These are phyloP conservation scores for Ophiognomonia clavigignenti-juglandacearum DNA, from an alignment of 2,329 filamentous ascomycete species.

Conservation along the genomic window DNA sequence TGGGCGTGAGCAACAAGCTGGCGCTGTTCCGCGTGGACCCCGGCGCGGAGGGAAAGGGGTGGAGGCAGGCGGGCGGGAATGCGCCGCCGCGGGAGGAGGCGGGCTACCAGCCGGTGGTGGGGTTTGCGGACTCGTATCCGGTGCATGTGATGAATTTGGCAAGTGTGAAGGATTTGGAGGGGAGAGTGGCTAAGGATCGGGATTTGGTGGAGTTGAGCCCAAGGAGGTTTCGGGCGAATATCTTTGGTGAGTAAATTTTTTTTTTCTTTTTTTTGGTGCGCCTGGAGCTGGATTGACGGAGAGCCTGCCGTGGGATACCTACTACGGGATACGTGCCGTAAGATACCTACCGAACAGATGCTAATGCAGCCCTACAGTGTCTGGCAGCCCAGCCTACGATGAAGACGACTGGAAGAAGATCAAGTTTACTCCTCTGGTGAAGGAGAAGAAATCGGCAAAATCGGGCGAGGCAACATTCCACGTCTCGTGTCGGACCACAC, in stretches of 20 bases:
- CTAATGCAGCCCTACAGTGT: conserved; percentile 36
- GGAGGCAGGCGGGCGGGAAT: conserved; percentile 55
- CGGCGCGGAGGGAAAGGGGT: no score
- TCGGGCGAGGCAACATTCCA: conserved; percentile 39
- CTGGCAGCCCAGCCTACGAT: conserved; percentile 58
- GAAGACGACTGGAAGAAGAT: conserved; percentile 68
- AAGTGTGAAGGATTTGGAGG: conserved; percentile 57
- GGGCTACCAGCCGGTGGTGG: conserved; percentile 60
- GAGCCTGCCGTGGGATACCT: no score
- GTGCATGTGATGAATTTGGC: conserved; percentile 63
- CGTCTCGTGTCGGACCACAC: conserved; percentile 60
- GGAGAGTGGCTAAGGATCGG: conserved; percentile 46
- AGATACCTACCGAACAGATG: neutral
- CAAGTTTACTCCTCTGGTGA: conserved; percentile 37
- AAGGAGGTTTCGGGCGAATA: conserved; percentile 65
- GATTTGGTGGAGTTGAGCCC: conserved; percentile 50
- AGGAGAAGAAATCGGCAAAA: conserved; percentile 44
- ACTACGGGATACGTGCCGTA: neutral
- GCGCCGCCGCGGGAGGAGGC: conserved; percentile 54
- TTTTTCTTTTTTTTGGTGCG: no score
- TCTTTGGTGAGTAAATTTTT: conserved; percentile 47
- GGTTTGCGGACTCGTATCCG: conserved; percentile 69
- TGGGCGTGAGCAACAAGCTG: conserved; percentile 63
- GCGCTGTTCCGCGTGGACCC: conserved; percentile 66
- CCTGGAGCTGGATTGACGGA: no score